Percentiles rank a stretch among this genome's conserved stretches.
phyloP scores from a whole-genome alignment of 768 basidiomycete genomes.

The Lepiota venenata region DNA sequence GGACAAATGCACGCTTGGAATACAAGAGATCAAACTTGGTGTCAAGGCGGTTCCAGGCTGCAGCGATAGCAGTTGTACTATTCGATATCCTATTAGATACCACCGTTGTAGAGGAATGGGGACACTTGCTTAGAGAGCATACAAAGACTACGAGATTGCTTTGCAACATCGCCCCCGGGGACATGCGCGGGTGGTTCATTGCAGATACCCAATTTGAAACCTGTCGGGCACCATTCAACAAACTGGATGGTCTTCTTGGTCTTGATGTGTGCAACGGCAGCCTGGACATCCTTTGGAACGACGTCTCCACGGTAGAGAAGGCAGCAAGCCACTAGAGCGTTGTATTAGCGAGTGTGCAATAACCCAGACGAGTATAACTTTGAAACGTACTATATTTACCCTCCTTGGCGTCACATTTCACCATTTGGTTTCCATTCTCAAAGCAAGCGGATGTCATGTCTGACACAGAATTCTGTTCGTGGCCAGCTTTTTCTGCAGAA shows the following conservation, averaged over 20 bases:
- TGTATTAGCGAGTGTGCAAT: conserved; percentile 14
- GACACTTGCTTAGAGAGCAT: conserved; percentile 75
- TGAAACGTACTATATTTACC: conserved; percentile 90
- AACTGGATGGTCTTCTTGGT: conserved; percentile 98
- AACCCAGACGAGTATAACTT: not conserved
- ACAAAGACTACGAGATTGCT: conserved; percentile 90
- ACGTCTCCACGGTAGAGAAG: conserved; percentile 95
- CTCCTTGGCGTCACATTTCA: conserved; percentile 89
- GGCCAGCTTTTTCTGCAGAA: conserved; percentile 89
- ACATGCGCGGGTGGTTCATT: conserved; percentile 92
- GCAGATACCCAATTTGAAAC: conserved; percentile 98
- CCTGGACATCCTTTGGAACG: conserved; percentile 93
- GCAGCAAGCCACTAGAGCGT: conserved; percentile 75
- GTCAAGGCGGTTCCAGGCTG: conserved; percentile 90
- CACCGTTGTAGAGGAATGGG: not conserved
- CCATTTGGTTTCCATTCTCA: conserved; percentile 97
- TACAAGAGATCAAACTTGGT: conserved; percentile 99
- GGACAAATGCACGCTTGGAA: conserved; percentile 89
- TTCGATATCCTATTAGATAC: not conserved
- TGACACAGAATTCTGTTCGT: conserved; percentile 95
- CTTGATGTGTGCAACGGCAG: conserved; percentile 92
- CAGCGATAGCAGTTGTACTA: conserved; percentile 84
- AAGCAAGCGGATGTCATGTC: conserved; percentile 99
- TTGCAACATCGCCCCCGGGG: conserved; percentile 93
- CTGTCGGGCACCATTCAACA: conserved; percentile 98